Percentiles rank a stretch among this genome's conserved stretches.
These are phyloP conservation scores for Pythium sukuiense DNA, from an alignment of 352 stramenopile genomes.

Conservation along the genomic window DNA sequence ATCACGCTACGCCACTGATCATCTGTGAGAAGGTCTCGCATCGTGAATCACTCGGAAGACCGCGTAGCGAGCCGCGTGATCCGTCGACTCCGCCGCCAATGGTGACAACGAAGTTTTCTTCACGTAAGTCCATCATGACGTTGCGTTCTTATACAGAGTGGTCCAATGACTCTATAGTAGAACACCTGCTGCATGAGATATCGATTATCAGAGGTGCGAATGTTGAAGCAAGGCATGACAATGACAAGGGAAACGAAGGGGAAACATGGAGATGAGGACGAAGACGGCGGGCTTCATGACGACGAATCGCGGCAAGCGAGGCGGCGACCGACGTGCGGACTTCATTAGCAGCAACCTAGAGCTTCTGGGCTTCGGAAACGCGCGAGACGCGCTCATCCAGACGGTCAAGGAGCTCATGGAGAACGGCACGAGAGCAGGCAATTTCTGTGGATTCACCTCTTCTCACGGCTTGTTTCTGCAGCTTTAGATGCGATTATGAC, in stretches of 20 bases:
- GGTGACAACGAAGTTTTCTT: background rate
- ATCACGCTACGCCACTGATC: slow-evolving; percentile 71
- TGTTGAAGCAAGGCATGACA: slow-evolving; percentile 5
- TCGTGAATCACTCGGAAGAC: background rate
- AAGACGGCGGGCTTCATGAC: background rate
- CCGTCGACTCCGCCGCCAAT: background rate
- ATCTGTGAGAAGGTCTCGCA: slow-evolving; percentile 54
- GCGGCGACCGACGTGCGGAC: slow-evolving; percentile 32
- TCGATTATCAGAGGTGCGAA: slow-evolving; percentile 10
- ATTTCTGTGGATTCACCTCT: background rate
- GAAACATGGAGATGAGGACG: slow-evolving; percentile 1
- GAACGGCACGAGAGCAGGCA: slow-evolving; percentile 43
- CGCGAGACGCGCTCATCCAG: slow-evolving; percentile 64
- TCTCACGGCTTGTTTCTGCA: slow-evolving; percentile 15
- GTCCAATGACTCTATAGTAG: slow-evolving; percentile 5
- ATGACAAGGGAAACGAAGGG: background rate
- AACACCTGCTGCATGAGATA: background rate
- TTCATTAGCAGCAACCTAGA: slow-evolving; percentile 74
- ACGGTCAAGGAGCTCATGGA: slow-evolving; percentile 82
- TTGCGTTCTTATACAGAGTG: slow-evolving; percentile 18
- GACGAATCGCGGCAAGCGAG: slow-evolving; percentile 6
- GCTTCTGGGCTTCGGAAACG: slow-evolving; percentile 68
- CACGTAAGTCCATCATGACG: slow-evolving; percentile 15
- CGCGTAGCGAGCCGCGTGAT: background rate
- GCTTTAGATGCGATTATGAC: slow-evolving; percentile 62